Base-by-base conservation (phyloP, 805 yeast species). In the Hanseniaspora valbyensis region DNA sequence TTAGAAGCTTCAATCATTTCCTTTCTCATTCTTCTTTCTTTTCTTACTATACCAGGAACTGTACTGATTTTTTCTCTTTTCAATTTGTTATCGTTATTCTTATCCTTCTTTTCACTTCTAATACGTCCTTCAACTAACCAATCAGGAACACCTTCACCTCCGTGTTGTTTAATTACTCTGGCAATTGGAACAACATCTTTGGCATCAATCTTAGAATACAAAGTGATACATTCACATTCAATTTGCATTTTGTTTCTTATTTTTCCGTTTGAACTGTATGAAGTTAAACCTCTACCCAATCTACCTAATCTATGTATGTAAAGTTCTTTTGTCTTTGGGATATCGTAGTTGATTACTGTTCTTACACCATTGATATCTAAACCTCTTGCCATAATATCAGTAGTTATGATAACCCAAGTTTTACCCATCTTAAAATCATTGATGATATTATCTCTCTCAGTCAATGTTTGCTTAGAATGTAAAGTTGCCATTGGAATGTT, bases 231-330 rank as follows among this genome's bases (percentile, higher is more conserved):
- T 58, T 74, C 75, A 52, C 99, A 98, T 8, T 68, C 60, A 54
- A 83, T 78, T 1, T 95, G 95, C 49, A 87, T 95, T 18, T 30
- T 44, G 3, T 29, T 21, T 19, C 9, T 12, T 8, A 28, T 7
- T 8, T 28, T 37, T 6, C 36, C 38, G 8, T 34, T 34, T 5
- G 25, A 13, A 26, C 26, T 30, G 30, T 45, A 45, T n/a, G 50
- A 45, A 4, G 50, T 45, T 21, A 45, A 39, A 8, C 50, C 50
- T 73, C 99, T 81, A 57, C 98, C 99, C 2, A 98, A 90, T 73
- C 99, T 83, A 66, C 99, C 99, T 59, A 92, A 86, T 69, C 99
- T 78, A 66, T 92, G 99, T 42, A 92, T 96, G 64, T 92, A 92
- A 0, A 95, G 82, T 65, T 90, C 96, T 0, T 96, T 87, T 40